Evolutionary conservation across 345 rosid genomes (phyloP), one percentile per base, ranked within the genome.

Genomic region (Capsella bursapastoris): DNA sequence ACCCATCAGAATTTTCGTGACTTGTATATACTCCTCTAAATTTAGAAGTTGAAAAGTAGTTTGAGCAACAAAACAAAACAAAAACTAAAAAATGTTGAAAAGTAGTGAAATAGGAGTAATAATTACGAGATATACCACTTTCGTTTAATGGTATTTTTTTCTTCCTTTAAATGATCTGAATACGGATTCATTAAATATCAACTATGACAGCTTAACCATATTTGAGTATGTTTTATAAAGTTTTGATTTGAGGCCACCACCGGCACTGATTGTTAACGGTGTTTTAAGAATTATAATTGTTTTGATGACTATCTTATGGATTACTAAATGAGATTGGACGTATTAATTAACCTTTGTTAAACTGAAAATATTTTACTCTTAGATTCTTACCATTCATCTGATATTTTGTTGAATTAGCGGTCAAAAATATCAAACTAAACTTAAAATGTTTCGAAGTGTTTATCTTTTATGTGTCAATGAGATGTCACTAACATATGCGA

Each of bases 1-100:
- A 68, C 32, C 47, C 14, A 15, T 68, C 29, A 3, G 16, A 8
- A 70, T 25, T 70, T 48, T 16, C 62, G 43, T 61, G 43, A 16
- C 60, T 72, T 6, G 12, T 41, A 1, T 32, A 50, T 35, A 50
- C 61, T 27, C 37, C 8, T 71, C 62, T 51, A 29, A 28, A 41
- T 31, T 63, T 53, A 73, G 47, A 64, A 73, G 18, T 64, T 64
- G 64, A 45, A 72, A 62, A 27, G 49, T 31, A n/a, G 37, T 56
- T 45, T 45, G 50, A 45, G 12, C 43, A 38, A 38, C 11, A 6
- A 45, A 2, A 14, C 4, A 11, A 41, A 41, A 22, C 25, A 22
- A 22, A 22, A 22, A 22, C 25, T 18, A 45, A 14, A 45, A 44
- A 14, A 44, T 53, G 16, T 64, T 64, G 64, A 25, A 70, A 59